Evolutionary conservation across 2,329 filamentous ascomycete species (phyloP), one percentile per base, ranked within the genome.

Genomic region (Emergomyces orientalis): DNA sequence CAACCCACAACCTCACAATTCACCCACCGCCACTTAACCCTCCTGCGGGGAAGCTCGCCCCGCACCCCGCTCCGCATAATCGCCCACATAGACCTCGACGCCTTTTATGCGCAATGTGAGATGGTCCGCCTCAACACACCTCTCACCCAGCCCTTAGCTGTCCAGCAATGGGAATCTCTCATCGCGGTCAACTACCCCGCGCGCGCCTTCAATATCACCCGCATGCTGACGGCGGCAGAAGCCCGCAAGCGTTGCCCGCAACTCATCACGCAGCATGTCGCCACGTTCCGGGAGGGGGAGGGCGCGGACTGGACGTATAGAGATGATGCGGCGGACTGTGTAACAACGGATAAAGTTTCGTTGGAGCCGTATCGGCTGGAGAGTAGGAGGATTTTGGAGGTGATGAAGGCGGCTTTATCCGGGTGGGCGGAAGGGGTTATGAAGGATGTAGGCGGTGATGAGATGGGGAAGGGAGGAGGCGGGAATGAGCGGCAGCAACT

Each of bases 161-260:
- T 99, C 25, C 92, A 95, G 72, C 93, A 97, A 80, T 97, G 90
- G 89, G 89, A 95, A 75, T 91, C 89, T 9, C 81, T 99, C 30
- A 99, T 99, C 72, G 94, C 94, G 2, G 86, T 99, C 75, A 99
- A 99, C 78, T 99, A 99, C 72, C 86, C 94, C 2, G 92, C 93
- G 5, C 86, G 94, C 19, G 83, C 84, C 9, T 92, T 85, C 70
- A 91, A 90, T 1, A 86, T 99, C 61, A 88, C 81, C 54, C 81
- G 93, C 41, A 90, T 95, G 77, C 87, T 93, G 66, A 89, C 86
- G 9, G 83, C 90, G 51, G 80, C 81, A 3, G 94, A 97, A 71
- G 94, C 94, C 22, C 88, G 86, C 75, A 93, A 93, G 74, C 80
- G 90, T 66, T 99, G 94, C 70, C 92, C 93, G 0, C 80, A 88